phyloP scores from a whole-genome alignment of 2,329 filamentous ascomycete genomes.

The Stylonectria norvegica region DNA sequence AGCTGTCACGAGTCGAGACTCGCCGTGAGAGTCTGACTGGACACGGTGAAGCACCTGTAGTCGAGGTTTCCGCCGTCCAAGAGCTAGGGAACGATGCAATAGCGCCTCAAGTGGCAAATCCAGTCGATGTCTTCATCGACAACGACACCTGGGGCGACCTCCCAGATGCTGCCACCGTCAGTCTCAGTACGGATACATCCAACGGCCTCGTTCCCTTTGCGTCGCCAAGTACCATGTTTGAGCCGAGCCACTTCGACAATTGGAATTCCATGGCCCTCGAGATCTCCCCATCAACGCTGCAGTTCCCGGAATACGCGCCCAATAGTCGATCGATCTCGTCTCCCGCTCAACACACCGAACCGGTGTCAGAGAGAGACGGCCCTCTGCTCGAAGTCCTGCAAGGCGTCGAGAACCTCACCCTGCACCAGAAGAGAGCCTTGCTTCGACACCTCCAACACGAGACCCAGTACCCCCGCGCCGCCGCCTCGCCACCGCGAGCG shows the following conservation, averaged over 20 bases:
- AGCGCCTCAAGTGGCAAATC: background rate
- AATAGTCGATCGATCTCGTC: too few species aligned
- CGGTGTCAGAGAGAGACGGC: slow-evolving; percentile 2
- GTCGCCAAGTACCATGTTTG: background rate
- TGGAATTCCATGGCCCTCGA: too few species aligned
- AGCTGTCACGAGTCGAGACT: too few species aligned
- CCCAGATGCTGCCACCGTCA: background rate
- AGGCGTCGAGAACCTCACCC: slow-evolving; percentile 14
- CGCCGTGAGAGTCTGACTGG: too few species aligned
- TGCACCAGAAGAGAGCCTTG: slow-evolving; percentile 20
- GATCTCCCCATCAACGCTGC: too few species aligned
- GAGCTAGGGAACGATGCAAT: background rate
- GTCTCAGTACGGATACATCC: background rate
- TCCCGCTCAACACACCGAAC: too few species aligned
- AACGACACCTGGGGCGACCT: background rate
- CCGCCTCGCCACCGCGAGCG: background rate
- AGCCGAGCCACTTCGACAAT: too few species aligned
- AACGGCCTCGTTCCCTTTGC: background rate
- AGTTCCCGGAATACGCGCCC: too few species aligned
- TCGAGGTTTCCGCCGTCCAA: background rate
- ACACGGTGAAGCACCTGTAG: background rate
- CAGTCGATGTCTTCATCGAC: background rate
- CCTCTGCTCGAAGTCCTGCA: slow-evolving; percentile 14
- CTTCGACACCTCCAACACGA: slow-evolving; percentile 21
- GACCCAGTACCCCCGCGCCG: slow-evolving; percentile 1